phyloP scores from a whole-genome alignment of 164 flowering plant species.

The Macadamia integrifolia region DNA sequence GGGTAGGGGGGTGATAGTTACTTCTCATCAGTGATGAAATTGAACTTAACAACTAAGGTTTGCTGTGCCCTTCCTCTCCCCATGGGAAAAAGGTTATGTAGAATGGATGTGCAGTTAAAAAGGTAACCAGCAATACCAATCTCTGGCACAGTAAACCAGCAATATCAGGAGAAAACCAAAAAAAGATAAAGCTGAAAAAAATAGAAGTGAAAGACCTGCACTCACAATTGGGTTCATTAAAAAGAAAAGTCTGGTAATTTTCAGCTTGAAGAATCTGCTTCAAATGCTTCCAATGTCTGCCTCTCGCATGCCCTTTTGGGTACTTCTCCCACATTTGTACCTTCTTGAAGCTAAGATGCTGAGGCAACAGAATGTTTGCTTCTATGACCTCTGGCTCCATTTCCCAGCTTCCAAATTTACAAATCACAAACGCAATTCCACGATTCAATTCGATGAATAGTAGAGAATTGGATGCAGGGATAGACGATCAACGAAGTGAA shows the following conservation, averaged over 20 bases:
- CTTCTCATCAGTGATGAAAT: no score
- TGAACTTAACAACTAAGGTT: no score
- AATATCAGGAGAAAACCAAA: no score
- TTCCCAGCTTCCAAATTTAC: not conserved
- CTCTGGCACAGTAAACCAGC: no score
- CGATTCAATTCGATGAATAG: not conserved
- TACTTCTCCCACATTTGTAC: constrained; percentile 78
- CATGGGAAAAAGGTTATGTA: no score
- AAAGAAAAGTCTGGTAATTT: constrained; percentile 59
- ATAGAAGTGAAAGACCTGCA: not conserved
- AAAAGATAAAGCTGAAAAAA: not conserved
- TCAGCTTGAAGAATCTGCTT: constrained; percentile 93
- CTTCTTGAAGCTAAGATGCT: constrained; percentile 67
- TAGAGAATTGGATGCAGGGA: no score
- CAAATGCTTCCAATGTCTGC: constrained; percentile 88
- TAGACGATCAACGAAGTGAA: no score
- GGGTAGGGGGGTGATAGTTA: no score
- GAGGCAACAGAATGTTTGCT: constrained; percentile 73
- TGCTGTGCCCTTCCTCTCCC: no score
- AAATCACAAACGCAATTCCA: not conserved
- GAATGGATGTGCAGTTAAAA: not conserved
- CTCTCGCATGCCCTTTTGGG: constrained; percentile 84
- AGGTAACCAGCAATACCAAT: not conserved
- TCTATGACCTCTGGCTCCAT: constrained; percentile 85
- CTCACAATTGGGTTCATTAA: constrained; percentile 82